Evolutionary conservation across 2,329 filamentous ascomycete genomes (phyloP).

Genomic region (Parascedosporium putredinis): DNA sequence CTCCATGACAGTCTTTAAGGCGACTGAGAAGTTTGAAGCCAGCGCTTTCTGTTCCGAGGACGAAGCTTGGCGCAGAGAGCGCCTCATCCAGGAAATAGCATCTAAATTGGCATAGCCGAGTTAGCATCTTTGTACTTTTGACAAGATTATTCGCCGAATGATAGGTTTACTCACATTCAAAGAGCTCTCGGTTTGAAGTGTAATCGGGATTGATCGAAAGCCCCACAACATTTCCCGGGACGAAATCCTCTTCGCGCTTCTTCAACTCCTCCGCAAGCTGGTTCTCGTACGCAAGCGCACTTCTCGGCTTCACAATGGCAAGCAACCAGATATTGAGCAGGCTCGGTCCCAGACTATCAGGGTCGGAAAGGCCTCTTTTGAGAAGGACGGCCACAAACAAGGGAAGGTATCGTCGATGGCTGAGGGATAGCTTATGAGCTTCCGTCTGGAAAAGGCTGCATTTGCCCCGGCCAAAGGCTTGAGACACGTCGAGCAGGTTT

Average conservation of each 20-base stretch:
- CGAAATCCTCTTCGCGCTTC: slow-evolving; percentile 29
- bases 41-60: slow-evolving; percentile 24
- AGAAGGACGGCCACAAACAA: slow-evolving; percentile 43
- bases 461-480: slow-evolving; percentile 34
- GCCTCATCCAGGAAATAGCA: slow-evolving; percentile 39
- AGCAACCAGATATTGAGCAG: slow-evolving; percentile 42
- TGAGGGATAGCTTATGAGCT: slow-evolving; percentile 27
- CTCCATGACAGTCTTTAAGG: slow-evolving; percentile 38
- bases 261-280: slow-evolving; percentile 36
- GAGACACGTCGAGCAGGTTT: slow-evolving; percentile 30
- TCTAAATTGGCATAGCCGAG: slow-evolving; percentile 16
- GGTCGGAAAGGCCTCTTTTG: slow-evolving; percentile 34
- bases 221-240: slow-evolving; percentile 28
- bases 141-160: neutral
- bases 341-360: slow-evolving; percentile 33
- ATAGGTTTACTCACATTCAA: slow-evolving; percentile 34
- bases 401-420: slow-evolving; percentile 33
- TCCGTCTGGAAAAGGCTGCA: slow-evolving; percentile 38
- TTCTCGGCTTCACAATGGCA: slow-evolving; percentile 38
- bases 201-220: slow-evolving; percentile 34
- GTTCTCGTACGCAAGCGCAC: slow-evolving; percentile 36
- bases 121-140: neutral
- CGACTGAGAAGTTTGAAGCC: slow-evolving; percentile 29
- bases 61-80: slow-evolving; percentile 29
- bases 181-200: slow-evolving; percentile 35